Percentiles rank a stretch among this genome's conserved stretches.
Conservation (phyloP, 306 rosid genomes). For the Corylus avellana region DNA sequence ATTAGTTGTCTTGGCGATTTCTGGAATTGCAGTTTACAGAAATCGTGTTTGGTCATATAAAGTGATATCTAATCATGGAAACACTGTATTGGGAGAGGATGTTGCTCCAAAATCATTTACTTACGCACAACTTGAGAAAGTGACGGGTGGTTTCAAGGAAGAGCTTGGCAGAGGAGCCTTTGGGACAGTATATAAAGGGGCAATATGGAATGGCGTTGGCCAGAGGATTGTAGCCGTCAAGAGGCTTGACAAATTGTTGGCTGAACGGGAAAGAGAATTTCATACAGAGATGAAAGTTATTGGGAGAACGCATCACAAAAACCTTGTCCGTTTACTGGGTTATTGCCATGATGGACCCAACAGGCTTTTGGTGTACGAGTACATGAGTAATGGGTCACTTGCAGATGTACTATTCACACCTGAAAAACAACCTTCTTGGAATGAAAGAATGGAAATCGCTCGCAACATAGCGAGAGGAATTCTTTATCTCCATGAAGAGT, state of each 20-base stretch:
- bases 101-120: neutral
- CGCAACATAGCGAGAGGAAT: neutral
- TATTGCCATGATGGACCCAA: neutral
- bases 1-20: neutral
- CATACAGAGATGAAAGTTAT: neutral
- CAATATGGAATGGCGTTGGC: neutral
- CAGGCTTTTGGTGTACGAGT: constrained; percentile 1
- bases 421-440: neutral
- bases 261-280: neutral
- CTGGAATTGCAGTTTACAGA: neutral
- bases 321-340: neutral
- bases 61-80: neutral
- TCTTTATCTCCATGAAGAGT: neutral
- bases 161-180: neutral
- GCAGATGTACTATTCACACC: neutral
- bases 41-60: neutral
- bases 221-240: neutral
- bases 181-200: neutral
- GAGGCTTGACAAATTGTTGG: neutral
- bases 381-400: neutral
- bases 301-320: neutral
- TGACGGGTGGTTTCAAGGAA: neutral
- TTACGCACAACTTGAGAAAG: neutral
- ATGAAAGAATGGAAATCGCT: neutral
- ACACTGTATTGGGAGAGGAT: neutral